Evolutionary conservation across 306 rosid genomes (phyloP), one percentile per base, ranked within the genome.

Genomic region (Trichosanthes cucumerina): DNA sequence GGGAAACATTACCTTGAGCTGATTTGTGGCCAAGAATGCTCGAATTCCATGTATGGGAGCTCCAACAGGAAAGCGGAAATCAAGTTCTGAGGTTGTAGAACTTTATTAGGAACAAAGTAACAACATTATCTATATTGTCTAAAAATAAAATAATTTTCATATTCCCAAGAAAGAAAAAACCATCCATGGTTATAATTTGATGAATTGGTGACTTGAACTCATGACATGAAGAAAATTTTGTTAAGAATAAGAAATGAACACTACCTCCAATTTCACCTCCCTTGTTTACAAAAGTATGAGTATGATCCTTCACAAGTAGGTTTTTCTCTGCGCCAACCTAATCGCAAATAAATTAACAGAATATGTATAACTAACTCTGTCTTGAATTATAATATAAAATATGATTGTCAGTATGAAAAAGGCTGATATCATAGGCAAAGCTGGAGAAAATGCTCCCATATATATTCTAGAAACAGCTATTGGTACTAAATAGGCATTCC

Each of bases 261-360:
- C 24, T 84, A 95, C 99, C 99, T 34, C 99, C 99, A 83, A 95
- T 89, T 83, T 90, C 88, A 81, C 99, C 99, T 79, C 97, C 99
- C 83, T 85, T 95, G 84, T 95, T 95, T 54, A 95, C 91, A 82
- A 95, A 95, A 43, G 97, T 92, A 82, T 95, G 99, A 79, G 96
- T 89, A 83, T 95, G 99, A 77, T 95, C 97, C 91, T 95, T 95
- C 77, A 92, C 91, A 56, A 95, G 97, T 39, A 95, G 93, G 90
- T 95, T 95, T 58, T 91, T 44, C 28, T 87, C 83, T 36, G 99
- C 99, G 47, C 97, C 99, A 38, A 91, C 99, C 99, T 95, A 86
- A 39, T 62, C 78, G 77, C 82, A 82, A 81, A 63, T 21, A 80
- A 44, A 75, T 74, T 68, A 62, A 79, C 31, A 81, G 76, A 74